Evolutionary conservation across 768 basidiomycete species (phyloP), one percentile per base, ranked within the genome.

Genomic region (Boletellus sp.): DNA sequence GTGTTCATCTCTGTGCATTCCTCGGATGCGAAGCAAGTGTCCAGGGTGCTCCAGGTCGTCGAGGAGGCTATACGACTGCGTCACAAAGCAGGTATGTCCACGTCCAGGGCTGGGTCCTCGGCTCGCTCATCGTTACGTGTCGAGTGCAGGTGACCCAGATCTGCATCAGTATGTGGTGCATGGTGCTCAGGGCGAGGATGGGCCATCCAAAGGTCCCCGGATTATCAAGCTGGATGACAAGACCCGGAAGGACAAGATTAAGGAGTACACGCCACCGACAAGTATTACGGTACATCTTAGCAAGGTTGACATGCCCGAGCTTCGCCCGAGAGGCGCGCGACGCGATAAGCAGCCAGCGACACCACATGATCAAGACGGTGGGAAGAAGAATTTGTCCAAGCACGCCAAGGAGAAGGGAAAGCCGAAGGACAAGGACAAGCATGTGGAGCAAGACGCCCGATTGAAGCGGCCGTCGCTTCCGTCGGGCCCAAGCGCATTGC

Each of bases 301-400:
- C 74, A 92, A 92, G 74, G 90, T 93, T 42, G 74, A 84, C 13
- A 91, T 93, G 81, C 90, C 89, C 0, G 90, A 93, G 62, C 76
- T 93, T 15, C 78, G 51, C 6, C 59, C 62, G 4, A 52, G 59
- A 19, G 24, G 58, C 0, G 28, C 48, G 16, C 38, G 31, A 3
- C 17, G 10, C 3, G 34, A 47, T 11, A 24, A 32, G 32, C 40
- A 17, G 9, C 52, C 35, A 8, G 28, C 11, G 15, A 5, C 20
- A 6, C 47, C 35, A 19, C 45, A 24, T 13, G 51, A 56, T 28
- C 35, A 31, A 1, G 56, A 47, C 19, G 26, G 11, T 0, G 47
- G 28, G 6, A 61, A 50, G 50, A 54, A 45, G 26, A 47, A 48
- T 8, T 1, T n/a, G 34, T 24, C 47, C 26, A 68, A 61, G 41